Conservation (phyloP, 345 rosid species). For the Populus deltoides region DNA sequence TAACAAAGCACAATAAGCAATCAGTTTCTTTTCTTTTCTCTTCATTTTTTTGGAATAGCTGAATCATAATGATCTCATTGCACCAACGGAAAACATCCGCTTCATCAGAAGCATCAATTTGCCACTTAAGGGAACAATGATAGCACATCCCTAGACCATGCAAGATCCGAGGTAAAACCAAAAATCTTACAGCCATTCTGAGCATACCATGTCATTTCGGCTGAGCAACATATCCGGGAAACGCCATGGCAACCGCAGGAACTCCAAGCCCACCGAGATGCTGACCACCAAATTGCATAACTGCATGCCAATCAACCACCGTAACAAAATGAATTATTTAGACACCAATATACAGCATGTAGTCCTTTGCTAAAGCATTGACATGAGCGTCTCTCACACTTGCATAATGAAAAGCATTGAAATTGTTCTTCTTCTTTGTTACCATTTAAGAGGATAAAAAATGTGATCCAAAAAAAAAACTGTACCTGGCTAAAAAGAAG, state of each 20-base stretch:
- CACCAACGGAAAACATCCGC: background rate
- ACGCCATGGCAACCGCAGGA: conserved; percentile 94
- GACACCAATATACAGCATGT: background rate
- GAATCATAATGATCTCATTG: background rate
- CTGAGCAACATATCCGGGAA: conserved; percentile 78
- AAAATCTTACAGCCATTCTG: background rate
- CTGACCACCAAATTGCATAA: conserved; percentile 93
- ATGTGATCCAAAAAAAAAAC: conserved; percentile 1
- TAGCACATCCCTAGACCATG: background rate
- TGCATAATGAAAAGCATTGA: background rate
- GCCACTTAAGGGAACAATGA: background rate
- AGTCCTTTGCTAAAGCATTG: background rate
- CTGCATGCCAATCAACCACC: conserved; percentile 36
- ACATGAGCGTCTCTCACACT: background rate
- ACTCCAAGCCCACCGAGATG: conserved; percentile 81
- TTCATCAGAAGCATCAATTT: background rate
- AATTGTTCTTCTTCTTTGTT: conserved; percentile 1
- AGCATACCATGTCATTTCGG: conserved; percentile 93
- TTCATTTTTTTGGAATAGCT: background rate
- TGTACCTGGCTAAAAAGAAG: conserved; percentile 66
- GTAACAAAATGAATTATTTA: background rate
- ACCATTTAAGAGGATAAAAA: background rate
- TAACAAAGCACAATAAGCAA: background rate
- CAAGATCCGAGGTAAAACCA: background rate
- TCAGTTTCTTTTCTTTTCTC: background rate